Percentiles rank a stretch among this genome's conserved stretches.
These are phyloP conservation scores for Talaromyces sp. DNA, from an alignment of 2,329 filamentous ascomycete genomes.

Conservation along the genomic window DNA sequence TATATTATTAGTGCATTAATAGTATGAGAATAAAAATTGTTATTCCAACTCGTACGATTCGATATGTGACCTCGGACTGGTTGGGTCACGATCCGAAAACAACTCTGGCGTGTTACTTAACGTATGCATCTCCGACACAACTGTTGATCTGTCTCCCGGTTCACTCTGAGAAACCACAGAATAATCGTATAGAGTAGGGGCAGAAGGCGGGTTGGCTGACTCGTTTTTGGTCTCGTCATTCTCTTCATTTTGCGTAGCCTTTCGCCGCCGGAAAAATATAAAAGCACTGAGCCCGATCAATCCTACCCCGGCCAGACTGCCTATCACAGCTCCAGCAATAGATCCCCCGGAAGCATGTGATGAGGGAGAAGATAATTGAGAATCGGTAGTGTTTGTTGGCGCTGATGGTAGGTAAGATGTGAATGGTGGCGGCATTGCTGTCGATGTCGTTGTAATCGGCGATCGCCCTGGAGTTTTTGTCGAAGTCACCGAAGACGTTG, in stretches of 20 bases:
- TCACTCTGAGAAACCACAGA: background rate
- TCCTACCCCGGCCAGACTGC: background rate
- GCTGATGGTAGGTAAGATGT: background rate
- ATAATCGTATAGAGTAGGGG: background rate
- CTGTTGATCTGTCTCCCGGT: background rate
- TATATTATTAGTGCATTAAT: background rate
- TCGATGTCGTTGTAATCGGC: background rate
- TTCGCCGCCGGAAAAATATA: background rate
- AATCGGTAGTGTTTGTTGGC: background rate
- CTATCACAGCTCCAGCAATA: background rate
- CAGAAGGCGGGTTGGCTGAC: background rate
- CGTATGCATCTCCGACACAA: background rate
- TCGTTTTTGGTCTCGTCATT: background rate
- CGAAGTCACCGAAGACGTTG: background rate
- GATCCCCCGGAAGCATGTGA: background rate
- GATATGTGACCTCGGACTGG: background rate
- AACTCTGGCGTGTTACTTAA: background rate
- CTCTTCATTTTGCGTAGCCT: background rate
- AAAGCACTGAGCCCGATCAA: background rate
- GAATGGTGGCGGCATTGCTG: background rate
- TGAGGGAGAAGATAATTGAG: background rate
- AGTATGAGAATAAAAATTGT: background rate
- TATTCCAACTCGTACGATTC: background rate
- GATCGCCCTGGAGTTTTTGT: background rate
- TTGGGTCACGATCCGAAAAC: background rate